A percentile compares a stretch with the other conserved stretches of the same genome.
Evolutionary conservation across 257 asterid genomes (phyloP).

Genomic region (Solanum piurae): DNA sequence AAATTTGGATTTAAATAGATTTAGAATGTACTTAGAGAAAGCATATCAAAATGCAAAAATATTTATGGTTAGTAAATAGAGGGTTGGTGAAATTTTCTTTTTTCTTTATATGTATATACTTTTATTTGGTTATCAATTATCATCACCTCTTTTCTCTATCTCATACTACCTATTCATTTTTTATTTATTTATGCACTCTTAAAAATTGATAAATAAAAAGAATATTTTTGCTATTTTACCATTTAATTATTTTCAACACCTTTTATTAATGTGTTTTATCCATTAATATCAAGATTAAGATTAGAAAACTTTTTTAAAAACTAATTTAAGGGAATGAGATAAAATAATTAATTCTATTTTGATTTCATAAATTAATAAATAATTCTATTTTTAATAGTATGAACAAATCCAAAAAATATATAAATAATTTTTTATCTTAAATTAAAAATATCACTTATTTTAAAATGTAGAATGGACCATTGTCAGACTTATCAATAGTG

Average conservation of each 20-base stretch:
- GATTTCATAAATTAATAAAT: too few relatives aligned
- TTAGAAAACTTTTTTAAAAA: not conserved
- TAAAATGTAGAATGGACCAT: too few relatives aligned
- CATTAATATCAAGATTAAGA: not conserved
- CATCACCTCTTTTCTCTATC: not conserved
- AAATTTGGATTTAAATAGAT: not conserved
- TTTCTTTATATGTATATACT: not conserved
- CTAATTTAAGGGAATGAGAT: not conserved
- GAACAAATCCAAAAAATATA: too few relatives aligned
- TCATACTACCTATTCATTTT: not conserved
- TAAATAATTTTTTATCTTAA: too few relatives aligned
- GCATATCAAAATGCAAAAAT: conserved; percentile 2
- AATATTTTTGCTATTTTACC: not conserved
- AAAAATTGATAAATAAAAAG: not conserved
- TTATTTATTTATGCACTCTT: not conserved
- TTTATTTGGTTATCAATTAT: not conserved
- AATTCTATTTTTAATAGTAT: too few relatives aligned
- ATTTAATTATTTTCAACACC: not conserved
- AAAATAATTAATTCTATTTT: too few relatives aligned
- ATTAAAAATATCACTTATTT: too few relatives aligned
- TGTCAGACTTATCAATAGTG: not conserved
- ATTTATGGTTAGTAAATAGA: not conserved
- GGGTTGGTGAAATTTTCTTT: not conserved
- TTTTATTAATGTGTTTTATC: not conserved
- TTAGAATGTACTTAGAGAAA: not conserved